A percentile compares a stretch with the other conserved stretches of the same genome.
Evolutionary conservation across 1,139 yeast genomes (phyloP).

Genomic region (Pichia sp.): DNA sequence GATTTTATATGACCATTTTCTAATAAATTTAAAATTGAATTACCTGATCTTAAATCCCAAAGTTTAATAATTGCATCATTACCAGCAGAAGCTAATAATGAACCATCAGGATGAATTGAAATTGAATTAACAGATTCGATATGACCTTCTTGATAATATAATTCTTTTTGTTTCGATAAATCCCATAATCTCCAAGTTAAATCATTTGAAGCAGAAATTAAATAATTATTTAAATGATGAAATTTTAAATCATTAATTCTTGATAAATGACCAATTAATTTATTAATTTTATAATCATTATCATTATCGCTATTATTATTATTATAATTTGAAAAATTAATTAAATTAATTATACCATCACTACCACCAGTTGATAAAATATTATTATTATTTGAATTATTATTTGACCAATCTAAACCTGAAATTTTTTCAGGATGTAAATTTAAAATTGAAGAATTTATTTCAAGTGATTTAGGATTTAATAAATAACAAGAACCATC

Average conservation of each 20-base stretch:
- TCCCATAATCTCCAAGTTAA: slow-evolving; percentile 92
- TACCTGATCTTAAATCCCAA: slow-evolving; percentile 87
- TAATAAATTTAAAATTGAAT: slow-evolving; percentile 49
- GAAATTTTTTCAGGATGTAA: slow-evolving; percentile 58
- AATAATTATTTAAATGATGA: slow-evolving; percentile 57
- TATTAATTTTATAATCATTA: neutral
- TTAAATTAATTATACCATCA: slow-evolving; percentile 48
- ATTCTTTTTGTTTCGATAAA: slow-evolving; percentile 37
- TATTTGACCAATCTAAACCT: slow-evolving; percentile 57
- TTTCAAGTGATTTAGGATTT: slow-evolving; percentile 19
- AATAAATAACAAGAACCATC: slow-evolving; percentile 61
- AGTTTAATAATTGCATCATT: slow-evolving; percentile 65
- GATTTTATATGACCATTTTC: slow-evolving; percentile 60
- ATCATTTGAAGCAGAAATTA: slow-evolving; percentile 74
- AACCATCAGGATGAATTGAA: slow-evolving; percentile 70
- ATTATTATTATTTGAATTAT: neutral
- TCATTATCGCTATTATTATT: neutral
- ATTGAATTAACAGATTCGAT: slow-evolving; percentile 63
- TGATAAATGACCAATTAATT: slow-evolving; percentile 40
- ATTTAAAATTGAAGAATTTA: slow-evolving; percentile 32
- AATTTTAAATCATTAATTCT: slow-evolving; percentile 60
- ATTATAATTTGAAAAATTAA: neutral
- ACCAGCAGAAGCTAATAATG: slow-evolving; percentile 72
- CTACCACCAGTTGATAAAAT: slow-evolving; percentile 53
- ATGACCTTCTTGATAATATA: slow-evolving; percentile 78